Evolutionary conservation across 2,329 filamentous ascomycete species (phyloP).

Genomic region (Tothia fuscella): DNA sequence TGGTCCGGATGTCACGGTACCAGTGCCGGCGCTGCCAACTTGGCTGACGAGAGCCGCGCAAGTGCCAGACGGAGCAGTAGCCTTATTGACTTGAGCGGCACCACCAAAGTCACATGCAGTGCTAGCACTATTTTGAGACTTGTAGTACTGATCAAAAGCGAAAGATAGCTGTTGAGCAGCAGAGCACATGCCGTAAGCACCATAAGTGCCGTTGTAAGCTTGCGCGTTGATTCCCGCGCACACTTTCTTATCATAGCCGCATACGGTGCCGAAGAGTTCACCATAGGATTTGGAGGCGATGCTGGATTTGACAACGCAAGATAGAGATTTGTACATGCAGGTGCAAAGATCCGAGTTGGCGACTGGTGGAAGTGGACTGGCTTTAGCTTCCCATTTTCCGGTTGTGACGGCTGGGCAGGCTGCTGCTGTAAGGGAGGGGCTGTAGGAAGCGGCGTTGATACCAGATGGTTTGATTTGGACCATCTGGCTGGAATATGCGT

Average conservation of each 20-base stretch:
- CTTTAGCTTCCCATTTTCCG: conserved; percentile 54
- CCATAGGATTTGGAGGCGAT: conserved; percentile 49
- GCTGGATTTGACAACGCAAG: conserved; percentile 50
- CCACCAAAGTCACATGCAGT: conserved; percentile 62
- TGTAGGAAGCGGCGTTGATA: conserved; percentile 57
- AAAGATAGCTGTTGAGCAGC: conserved; percentile 59
- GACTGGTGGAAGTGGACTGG: conserved; percentile 60
- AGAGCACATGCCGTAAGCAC: conserved; percentile 68
- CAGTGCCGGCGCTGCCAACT: conserved; percentile 50
- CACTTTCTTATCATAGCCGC: conserved; percentile 44
- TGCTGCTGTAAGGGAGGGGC: conserved; percentile 55
- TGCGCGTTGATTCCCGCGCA: conserved; percentile 61
- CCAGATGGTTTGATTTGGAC: conserved; percentile 53
- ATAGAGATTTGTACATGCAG: conserved; percentile 69
- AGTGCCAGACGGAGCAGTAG: conserved; percentile 33
- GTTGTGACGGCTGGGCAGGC: conserved; percentile 56
- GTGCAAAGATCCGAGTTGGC: conserved; percentile 69
- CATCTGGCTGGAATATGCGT: conserved; percentile 58
- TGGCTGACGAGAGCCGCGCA: conserved; percentile 50
- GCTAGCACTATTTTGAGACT: conserved; percentile 38
- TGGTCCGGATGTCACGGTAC: conserved; percentile 32
- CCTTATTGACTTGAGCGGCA: conserved; percentile 44
- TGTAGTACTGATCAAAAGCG: conserved; percentile 63
- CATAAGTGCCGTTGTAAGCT: conserved; percentile 55
- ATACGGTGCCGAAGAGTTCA: conserved; percentile 63